Percentiles rank a stretch among this genome's conserved stretches.
Conservation (phyloP, 192 early-diverging fungal genomes). For the Coemansia sp. region DNA sequence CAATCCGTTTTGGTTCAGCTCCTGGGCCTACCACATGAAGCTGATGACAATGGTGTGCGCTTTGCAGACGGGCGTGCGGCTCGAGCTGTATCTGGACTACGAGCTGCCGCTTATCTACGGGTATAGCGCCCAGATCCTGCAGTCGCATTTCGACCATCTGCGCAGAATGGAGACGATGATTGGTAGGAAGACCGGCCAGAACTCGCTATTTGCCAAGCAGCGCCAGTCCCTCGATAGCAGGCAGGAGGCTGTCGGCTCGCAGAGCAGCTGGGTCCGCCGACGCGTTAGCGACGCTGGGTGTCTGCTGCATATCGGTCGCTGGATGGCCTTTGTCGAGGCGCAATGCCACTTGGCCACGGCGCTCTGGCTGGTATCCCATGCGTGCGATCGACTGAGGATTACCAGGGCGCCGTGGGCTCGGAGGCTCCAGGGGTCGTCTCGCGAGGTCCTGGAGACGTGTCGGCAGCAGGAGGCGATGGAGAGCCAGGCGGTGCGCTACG, state of each 20-base stretch:
- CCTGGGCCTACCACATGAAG: conserved; percentile 51
- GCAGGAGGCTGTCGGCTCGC: neutral
- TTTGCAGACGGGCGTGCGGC: conserved; percentile 26
- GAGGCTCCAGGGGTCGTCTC: neutral
- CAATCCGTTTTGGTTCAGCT: conserved; percentile 45
- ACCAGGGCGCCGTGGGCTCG: conserved; percentile 30
- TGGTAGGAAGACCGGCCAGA: neutral
- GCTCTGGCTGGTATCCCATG: conserved; percentile 36
- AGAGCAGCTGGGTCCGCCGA: neutral
- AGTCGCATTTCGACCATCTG: conserved; percentile 32
- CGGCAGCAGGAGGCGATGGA: conserved; percentile 11
- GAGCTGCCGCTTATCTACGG: conserved; percentile 37
- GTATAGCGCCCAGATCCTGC: conserved; percentile 27
- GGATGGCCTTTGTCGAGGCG: conserved; percentile 8
- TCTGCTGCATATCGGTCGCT: conserved; percentile 17
- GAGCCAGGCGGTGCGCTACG: conserved; percentile 21
- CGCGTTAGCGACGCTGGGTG: conserved; percentile 3
- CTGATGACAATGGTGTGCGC: conserved; percentile 26
- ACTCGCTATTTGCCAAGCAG: neutral
- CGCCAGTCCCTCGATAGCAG: too few species aligned
- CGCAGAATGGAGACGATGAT: conserved; percentile 14
- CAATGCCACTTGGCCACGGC: conserved; percentile 38
- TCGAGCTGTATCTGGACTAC: conserved; percentile 29
- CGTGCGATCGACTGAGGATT: conserved; percentile 22
- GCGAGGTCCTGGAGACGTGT: conserved; percentile 12